Percentiles rank a stretch among this genome's conserved stretches.
phyloP scores from a whole-genome alignment of 345 rosid genomes.

The Noccaea caerulescens region DNA sequence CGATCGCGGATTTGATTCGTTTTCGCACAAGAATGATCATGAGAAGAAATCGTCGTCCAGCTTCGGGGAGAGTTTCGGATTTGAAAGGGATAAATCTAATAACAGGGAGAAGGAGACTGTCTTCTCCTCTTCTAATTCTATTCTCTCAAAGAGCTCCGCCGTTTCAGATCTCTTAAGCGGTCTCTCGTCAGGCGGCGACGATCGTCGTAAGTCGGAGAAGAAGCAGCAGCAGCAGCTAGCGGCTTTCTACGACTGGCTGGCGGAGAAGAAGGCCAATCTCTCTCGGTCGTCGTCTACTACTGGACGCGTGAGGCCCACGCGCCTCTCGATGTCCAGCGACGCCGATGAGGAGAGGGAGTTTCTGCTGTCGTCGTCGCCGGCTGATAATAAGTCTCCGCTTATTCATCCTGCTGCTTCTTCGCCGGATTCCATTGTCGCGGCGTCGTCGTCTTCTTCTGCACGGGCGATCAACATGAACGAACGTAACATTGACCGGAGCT shows the following conservation, averaged over 20 bases:
- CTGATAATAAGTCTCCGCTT: conserved; percentile 29
- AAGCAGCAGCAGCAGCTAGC: conserved; percentile 73
- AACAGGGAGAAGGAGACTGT: conserved; percentile 25
- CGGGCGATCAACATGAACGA: conserved; percentile 37
- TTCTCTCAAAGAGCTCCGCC: conserved; percentile 35
- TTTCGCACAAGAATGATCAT: conserved; percentile 53
- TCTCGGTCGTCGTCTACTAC: conserved; percentile 16
- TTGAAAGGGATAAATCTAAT: conserved; percentile 7
- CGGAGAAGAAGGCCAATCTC: conserved; percentile 54
- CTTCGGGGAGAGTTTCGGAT: conserved; percentile 26
- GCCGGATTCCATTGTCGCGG: conserved; percentile 27
- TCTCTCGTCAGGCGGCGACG: conserved; percentile 12
- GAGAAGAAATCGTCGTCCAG: conserved; percentile 50
- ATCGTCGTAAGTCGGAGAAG: conserved; percentile 50
- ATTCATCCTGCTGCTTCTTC: conserved; percentile 20
- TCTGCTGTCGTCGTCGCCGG: conserved; percentile 47
- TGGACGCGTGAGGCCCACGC: conserved; percentile 49
- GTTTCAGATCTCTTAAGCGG: conserved; percentile 66
- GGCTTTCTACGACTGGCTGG: conserved; percentile 68
- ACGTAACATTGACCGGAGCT: conserved; percentile 53
- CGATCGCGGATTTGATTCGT: conserved; percentile 69
- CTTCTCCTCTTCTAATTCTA: conserved; percentile 17
- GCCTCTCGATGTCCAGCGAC: conserved; percentile 39
- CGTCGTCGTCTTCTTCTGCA: conserved; percentile 39
- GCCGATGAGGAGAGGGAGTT: conserved; percentile 60